Percentiles rank a stretch among this genome's conserved stretches.
phyloP scores from a whole-genome alignment of 2,329 filamentous ascomycete species.

The Pseudogymnoascus sp. region DNA sequence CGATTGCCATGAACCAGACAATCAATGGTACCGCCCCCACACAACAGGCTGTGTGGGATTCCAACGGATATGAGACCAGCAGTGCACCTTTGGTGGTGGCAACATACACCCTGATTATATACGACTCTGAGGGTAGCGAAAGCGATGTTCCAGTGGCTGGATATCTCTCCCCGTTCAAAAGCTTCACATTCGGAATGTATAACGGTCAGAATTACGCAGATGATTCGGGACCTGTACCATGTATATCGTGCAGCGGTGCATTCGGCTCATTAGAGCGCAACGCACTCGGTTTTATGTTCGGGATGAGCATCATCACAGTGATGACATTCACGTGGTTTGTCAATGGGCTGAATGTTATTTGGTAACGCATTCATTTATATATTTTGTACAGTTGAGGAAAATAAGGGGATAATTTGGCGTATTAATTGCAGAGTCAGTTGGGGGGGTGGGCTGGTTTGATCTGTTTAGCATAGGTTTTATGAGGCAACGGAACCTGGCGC shows the following conservation, averaged over 20 bases:
- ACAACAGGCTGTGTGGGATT: conserved; percentile 32
- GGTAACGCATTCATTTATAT: conserved; percentile 20
- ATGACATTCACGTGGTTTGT: conserved; percentile 61
- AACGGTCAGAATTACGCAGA: conserved; percentile 45
- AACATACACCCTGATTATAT: conserved; percentile 56
- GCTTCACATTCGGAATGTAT: conserved; percentile 55
- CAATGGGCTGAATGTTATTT: conserved; percentile 36
- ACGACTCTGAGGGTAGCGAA: conserved; percentile 49
- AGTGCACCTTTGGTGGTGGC: conserved; percentile 44
- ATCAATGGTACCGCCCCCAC: conserved; percentile 45
- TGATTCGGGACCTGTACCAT: conserved; percentile 24
- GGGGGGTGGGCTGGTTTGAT: background rate
- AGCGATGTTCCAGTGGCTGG: conserved; percentile 48
- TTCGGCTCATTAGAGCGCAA: conserved; percentile 41
- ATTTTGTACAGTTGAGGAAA: conserved; percentile 1
- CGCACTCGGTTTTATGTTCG: conserved; percentile 45
- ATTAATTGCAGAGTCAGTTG: conserved; percentile 6
- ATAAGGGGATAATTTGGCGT: conserved; percentile 2
- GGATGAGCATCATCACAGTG: conserved; percentile 51
- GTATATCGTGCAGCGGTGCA: conserved; percentile 38
- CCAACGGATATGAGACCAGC: conserved; percentile 18
- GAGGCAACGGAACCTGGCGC: conserved; percentile 7
- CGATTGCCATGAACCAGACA: conserved; percentile 58
- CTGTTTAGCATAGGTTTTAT: background rate
- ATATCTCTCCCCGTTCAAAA: conserved; percentile 45